phyloP scores from a whole-genome alignment of 2,329 filamentous ascomycete genomes.

The Stenocarpella maydis region DNA sequence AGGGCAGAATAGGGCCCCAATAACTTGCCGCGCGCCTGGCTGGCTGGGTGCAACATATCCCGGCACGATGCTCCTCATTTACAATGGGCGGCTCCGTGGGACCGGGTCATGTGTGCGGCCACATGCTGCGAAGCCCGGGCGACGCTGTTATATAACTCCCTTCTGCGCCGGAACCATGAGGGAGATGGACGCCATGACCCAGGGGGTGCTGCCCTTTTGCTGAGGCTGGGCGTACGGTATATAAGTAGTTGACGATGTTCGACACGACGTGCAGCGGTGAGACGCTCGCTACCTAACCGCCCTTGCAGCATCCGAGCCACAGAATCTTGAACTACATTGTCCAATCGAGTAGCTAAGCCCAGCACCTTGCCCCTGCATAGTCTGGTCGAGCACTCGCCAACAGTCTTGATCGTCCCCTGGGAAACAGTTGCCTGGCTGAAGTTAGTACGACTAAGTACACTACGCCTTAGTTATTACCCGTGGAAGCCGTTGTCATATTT shows the following conservation, averaged over 20 bases:
- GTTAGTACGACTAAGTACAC: too few species aligned
- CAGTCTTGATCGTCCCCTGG: background rate
- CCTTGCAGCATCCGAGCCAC: conserved; percentile 11
- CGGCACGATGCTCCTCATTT: background rate
- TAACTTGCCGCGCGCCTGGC: background rate
- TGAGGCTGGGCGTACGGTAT: background rate
- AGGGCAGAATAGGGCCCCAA: background rate
- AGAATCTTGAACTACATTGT: background rate
- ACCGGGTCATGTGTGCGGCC: background rate
- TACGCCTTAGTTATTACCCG: too few species aligned
- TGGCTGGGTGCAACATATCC: background rate
- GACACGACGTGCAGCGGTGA: background rate
- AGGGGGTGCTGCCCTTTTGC: background rate
- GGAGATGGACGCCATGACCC: conserved; percentile 1
- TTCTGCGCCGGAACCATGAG: background rate
- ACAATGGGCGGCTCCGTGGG: background rate
- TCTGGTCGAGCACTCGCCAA: background rate
- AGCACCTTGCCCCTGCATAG: background rate
- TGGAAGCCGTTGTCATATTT: background rate
- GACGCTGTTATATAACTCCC: background rate
- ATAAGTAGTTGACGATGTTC: conserved; percentile 5
- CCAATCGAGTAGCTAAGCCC: conserved; percentile 1
- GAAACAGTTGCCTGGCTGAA: background rate
- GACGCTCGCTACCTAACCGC: conserved; percentile 1
- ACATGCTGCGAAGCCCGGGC: background rate